A percentile compares a stretch with the other conserved stretches of the same genome.
These are phyloP conservation scores for Cryptococcus sp. DNA, from an alignment of 1,284 basidiomycete species.

Conservation along the genomic window DNA sequence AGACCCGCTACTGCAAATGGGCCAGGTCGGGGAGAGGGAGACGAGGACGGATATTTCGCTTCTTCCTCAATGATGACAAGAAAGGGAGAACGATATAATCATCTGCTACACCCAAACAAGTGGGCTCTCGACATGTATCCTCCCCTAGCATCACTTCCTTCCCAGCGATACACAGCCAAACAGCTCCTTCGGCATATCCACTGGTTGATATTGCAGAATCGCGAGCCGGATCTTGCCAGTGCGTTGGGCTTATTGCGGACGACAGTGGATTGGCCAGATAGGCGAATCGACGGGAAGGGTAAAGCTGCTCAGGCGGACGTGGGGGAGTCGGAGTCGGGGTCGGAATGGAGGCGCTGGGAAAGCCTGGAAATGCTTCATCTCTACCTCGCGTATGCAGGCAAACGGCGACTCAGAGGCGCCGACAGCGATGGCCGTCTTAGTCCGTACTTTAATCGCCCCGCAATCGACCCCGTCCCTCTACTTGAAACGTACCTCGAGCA, in stretches of 20 bases:
- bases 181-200: slow-evolving; percentile 12
- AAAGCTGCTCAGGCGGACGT: neutral
- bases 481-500: neutral
- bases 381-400: slow-evolving; percentile 1
- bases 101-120: slow-evolving; percentile 11
- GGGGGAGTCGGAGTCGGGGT: neutral
- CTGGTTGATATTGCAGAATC: slow-evolving; percentile 11
- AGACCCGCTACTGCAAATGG: too few species aligned
- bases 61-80: neutral
- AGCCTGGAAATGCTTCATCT: slow-evolving; percentile 5
- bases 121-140: slow-evolving; percentile 16
- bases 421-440: neutral
- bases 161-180: slow-evolving; percentile 2
- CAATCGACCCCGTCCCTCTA: neutral
- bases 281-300: neutral
- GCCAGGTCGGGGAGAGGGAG: neutral
- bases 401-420: too few species aligned
- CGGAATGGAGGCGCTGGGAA: neutral
- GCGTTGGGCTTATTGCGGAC: slow-evolving; percentile 4
- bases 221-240: slow-evolving; percentile 7
- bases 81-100: neutral
- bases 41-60: neutral
- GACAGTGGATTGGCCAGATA: neutral
- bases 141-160: slow-evolving; percentile 9
- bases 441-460: neutral